Evolutionary conservation across 345 rosid genomes (phyloP).

Genomic region (Geranium rotundifolium): DNA sequence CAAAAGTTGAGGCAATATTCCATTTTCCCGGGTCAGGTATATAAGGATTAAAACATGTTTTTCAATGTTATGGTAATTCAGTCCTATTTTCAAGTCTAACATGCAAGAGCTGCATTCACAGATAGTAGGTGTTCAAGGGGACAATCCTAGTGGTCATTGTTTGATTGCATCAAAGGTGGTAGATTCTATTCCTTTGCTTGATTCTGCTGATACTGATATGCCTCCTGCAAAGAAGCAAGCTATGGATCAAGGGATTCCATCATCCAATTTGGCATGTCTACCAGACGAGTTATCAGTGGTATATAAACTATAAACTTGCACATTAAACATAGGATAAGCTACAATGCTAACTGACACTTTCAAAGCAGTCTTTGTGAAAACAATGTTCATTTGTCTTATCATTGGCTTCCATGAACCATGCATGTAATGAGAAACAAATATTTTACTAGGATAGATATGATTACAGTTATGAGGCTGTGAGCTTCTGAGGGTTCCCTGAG

Average conservation of each 20-base stretch:
- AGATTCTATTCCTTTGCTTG: slow-evolving; percentile 49
- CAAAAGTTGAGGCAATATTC: slow-evolving; percentile 60
- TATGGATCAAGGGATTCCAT: slow-evolving; percentile 38
- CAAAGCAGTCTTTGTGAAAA: no score
- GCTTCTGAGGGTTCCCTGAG: slow-evolving; percentile 5
- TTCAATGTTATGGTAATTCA: neutral
- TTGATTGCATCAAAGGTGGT: slow-evolving; percentile 66
- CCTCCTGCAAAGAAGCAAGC: slow-evolving; percentile 75
- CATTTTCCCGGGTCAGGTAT: slow-evolving; percentile 93
- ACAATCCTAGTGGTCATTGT: slow-evolving; percentile 94
- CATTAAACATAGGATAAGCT: neutral
- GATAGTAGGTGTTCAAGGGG: slow-evolving; percentile 85
- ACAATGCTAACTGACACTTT: no score
- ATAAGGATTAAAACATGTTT: slow-evolving; percentile 5
- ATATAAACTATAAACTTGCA: slow-evolving; percentile 19
- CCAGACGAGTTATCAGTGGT: slow-evolving; percentile 53
- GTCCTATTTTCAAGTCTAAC: slow-evolving; percentile 5
- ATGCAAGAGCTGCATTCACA: slow-evolving; percentile 23
- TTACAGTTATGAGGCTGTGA: slow-evolving; percentile 2
- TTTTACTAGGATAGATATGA: neutral
- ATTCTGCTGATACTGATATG: slow-evolving; percentile 21
- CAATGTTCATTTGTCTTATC: neutral
- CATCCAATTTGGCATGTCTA: slow-evolving; percentile 19
- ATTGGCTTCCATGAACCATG: neutral
- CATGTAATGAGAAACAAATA: neutral